Base-by-base conservation (phyloP, 139 green algal genomes). In the Astrephomene gubernaculifera region DNA sequence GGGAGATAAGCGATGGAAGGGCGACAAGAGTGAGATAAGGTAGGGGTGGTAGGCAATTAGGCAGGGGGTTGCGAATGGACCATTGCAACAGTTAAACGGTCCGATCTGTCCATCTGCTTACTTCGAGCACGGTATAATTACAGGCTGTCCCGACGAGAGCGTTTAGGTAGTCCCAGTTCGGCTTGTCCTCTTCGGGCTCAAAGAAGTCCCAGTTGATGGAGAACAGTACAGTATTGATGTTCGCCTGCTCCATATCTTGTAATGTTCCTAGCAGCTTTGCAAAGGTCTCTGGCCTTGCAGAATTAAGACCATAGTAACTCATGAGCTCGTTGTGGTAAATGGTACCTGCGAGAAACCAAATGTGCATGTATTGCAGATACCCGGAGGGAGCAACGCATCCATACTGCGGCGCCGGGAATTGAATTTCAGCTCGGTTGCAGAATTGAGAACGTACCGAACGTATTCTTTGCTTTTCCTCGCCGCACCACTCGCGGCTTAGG, bases 241-340 rank as follows among this genome's bases (percentile, higher is more conserved):
- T 57, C 4, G 74, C 38, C 8, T 7, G 38, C 54, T 82, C 24
- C 74, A 82, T 82, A 10, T 57, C 2, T 27, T 71, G 29, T 8
- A 82, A 25, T 36, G 38, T 71, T 10, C 9, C 36, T 2, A 57
- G 17, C 3, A 82, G 36, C 36, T 54, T 38, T 19, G 49, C 72
- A n/a, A n/a, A n/a, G 3, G 45, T 31, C 10, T 36, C 22, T n/a
- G 27, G 72, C 33, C 7, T 49, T 4, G 67, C 72, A 2, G 39
- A 60, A 25, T 60, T 60, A 12, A 60, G 14, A 12, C 14, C 49
- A 60, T 17, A 12, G 17, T 29, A 72, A 72, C 22, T 72, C 25
- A 72, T 63, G 5, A 79, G 44, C 45, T 79, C 71, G 31, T 33
- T 12, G 33, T 79, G 71, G 14, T 61, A 79, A 19, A 79, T 79